A percentile compares a stretch with the other conserved stretches of the same genome.
Conservation (phyloP, 768 basidiomycete species). For the Rhodotorula taiwanensis region DNA sequence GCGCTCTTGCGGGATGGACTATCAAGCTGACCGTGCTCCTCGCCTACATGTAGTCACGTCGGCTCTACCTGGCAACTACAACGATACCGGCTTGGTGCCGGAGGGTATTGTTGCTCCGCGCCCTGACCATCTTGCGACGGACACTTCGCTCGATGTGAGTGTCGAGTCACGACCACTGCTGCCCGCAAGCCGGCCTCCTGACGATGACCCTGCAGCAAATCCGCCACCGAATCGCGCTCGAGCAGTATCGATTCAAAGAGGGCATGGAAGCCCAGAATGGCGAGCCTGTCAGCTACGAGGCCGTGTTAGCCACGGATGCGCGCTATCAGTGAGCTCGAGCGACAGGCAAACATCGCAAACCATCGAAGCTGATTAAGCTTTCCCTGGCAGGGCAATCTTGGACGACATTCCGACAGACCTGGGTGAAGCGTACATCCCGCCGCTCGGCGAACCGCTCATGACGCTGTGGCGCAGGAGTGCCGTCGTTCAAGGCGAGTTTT, state of each 20-base stretch:
- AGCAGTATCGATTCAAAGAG: conserved; percentile 14
- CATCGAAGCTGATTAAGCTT: neutral
- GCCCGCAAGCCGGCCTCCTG: neutral
- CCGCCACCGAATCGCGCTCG: conserved; percentile 6
- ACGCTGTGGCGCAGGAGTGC: conserved; percentile 5
- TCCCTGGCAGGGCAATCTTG: conserved; percentile 1
- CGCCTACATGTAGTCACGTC: neutral
- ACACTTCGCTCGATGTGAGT: conserved; percentile 11
- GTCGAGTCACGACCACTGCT: neutral
- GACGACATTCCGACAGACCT: conserved; percentile 3
- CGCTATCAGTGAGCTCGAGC: neutral
- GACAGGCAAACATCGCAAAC: too few species aligned
- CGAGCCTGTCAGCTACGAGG: conserved; percentile 4
- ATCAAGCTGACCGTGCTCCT: too few species aligned
- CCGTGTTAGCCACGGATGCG: conserved; percentile 4
- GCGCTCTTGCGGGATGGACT: neutral
- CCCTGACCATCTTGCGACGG: neutral
- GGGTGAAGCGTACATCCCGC: conserved; percentile 2
- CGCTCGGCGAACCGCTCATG: conserved; percentile 13
- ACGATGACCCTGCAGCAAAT: neutral
- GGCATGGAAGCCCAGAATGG: neutral
- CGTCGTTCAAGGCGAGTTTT: too few species aligned
- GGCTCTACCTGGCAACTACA: conserved; percentile 14
- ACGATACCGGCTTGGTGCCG: conserved; percentile 13
- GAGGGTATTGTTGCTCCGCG: conserved; percentile 7